phyloP scores from a whole-genome alignment of 2,329 filamentous ascomycete species.

The Xenosphaeropsis pyriputrescens region DNA sequence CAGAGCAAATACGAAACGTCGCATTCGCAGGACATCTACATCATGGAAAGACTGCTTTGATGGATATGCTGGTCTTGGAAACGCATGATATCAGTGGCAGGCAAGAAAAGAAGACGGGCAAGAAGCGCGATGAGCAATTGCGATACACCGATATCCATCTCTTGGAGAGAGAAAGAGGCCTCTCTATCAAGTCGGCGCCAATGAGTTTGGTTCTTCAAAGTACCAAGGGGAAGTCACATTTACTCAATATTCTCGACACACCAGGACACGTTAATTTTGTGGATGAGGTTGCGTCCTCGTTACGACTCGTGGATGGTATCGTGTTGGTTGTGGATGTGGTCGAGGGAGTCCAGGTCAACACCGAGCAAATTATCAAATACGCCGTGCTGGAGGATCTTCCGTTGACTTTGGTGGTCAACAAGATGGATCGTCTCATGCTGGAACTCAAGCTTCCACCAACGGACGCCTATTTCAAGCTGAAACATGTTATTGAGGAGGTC shows the following conservation, averaged over 20 bases:
- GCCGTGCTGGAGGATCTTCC: slow-evolving; percentile 82
- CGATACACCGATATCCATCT: slow-evolving; percentile 90
- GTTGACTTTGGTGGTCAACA: slow-evolving; percentile 85
- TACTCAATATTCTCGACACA: slow-evolving; percentile 90
- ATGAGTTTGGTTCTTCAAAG: slow-evolving; percentile 87
- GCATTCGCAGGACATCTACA: slow-evolving; percentile 87
- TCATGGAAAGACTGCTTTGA: slow-evolving; percentile 94
- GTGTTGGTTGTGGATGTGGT: slow-evolving; percentile 92
- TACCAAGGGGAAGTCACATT: slow-evolving; percentile 84
- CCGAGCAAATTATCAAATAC: slow-evolving; percentile 94
- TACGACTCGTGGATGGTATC: slow-evolving; percentile 80
- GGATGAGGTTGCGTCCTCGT: slow-evolving; percentile 81
- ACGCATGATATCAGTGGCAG: slow-evolving; percentile 77
- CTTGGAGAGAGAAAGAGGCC: slow-evolving; percentile 73
- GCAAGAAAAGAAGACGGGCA: slow-evolving; percentile 68
- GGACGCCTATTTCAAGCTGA: slow-evolving; percentile 97
- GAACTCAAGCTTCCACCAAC: slow-evolving; percentile 88
- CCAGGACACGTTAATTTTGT: slow-evolving; percentile 98
- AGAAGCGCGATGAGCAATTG: slow-evolving; percentile 74
- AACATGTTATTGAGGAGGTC: slow-evolving; percentile 96
- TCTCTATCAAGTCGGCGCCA: slow-evolving; percentile 85
- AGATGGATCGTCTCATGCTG: slow-evolving; percentile 88
- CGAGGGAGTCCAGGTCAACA: slow-evolving; percentile 97
- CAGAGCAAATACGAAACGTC: slow-evolving; percentile 85
- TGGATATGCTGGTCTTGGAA: slow-evolving; percentile 96